phyloP scores from a whole-genome alignment of 768 basidiomycete genomes.

The Melanogaster broomeanus region DNA sequence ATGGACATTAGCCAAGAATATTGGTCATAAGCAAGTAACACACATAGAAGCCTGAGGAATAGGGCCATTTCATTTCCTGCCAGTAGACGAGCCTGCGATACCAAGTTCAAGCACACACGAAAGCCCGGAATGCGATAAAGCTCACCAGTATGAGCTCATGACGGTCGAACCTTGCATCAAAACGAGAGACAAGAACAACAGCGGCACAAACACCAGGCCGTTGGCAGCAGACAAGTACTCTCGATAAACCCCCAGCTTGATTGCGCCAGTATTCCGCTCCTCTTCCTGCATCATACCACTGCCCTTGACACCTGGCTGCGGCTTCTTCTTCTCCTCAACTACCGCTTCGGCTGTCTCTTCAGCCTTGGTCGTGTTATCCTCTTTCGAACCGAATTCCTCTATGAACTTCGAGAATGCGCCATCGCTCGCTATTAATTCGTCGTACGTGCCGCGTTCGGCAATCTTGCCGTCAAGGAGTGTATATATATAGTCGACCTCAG shows the following conservation, averaged over 20 bases:
- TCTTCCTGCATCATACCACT: constrained; percentile 78
- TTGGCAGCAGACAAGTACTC: constrained; percentile 71
- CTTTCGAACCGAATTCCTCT: constrained; percentile 73
- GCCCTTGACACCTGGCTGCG: constrained; percentile 39
- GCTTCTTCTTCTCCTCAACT: constrained; percentile 36
- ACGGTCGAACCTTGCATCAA: constrained; percentile 72
- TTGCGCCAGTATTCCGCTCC: constrained; percentile 76
- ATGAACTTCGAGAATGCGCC: constrained; percentile 77
- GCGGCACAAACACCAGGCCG: constrained; percentile 63
- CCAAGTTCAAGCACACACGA: not conserved
- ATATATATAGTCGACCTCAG: constrained; percentile 84
- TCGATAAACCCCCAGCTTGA: constrained; percentile 32
- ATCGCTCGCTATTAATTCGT: constrained; percentile 61
- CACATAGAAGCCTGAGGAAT: constrained; percentile 71
- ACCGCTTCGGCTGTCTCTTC: constrained; percentile 34
- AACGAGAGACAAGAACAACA: constrained; percentile 59
- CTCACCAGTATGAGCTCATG: constrained; percentile 74
- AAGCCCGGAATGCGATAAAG: not conserved
- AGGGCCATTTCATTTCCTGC: constrained; percentile 50
- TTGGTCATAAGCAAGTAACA: constrained; percentile 36
- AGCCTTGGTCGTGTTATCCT: constrained; percentile 41
- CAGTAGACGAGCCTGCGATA: constrained; percentile 75
- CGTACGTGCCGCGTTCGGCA: constrained; percentile 78
- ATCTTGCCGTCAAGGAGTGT: constrained; percentile 77
- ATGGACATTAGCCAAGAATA: not conserved